Base-by-base conservation (phyloP, 2,329 filamentous ascomycete species). In the Xylaria sp. region DNA sequence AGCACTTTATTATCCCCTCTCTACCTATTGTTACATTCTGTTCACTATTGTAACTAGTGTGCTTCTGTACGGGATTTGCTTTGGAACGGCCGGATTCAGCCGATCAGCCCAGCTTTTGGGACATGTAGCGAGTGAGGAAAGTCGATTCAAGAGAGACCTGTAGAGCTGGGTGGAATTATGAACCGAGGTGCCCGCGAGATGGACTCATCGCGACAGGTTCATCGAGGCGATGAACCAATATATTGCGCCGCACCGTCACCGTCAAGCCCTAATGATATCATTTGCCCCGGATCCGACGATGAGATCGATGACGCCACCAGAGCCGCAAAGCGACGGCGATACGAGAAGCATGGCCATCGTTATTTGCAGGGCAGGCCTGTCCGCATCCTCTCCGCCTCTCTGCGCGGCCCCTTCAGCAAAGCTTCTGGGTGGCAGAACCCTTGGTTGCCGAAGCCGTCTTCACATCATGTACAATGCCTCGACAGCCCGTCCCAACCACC, bases 401-500 rank as follows among this genome's bases (percentile, higher is more conserved):
- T 93, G 2, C 84, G 80, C 67, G 91, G 90, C 0, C 91, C 90
- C 0, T 91, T 92, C 71, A 82, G 85, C 53, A 77, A 73, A 63
- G 74, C 79, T 48, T 81, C 78, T 1, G 84, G 84, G 24, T 88
- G 86, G 86, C 73, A 76, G 36, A 87, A 88, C 69, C 86, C 86
- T 14, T 88, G 86, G 86, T 74, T 78, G 50, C 80, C 82, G 50
- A 76, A 71, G 60, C 58, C 30, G 19, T 42, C 58, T 34, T 60
- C 68, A 36, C 57, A 62, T 36, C 21, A 48, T 45, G 50, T 47
- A 32, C 57, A 65, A 19, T n/a, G n/a, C 51, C 60, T 34, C 34
- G 39, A 45, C 53, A 17, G 30, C 12, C 51, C 67, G 34, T 59
- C n/a, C 14, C 66, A 21, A 27, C 32, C 61, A 24, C 19, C 55